phyloP scores from a whole-genome alignment of 495 filamentous ascomycete genomes.

The Annulohypoxylon nitens region DNA sequence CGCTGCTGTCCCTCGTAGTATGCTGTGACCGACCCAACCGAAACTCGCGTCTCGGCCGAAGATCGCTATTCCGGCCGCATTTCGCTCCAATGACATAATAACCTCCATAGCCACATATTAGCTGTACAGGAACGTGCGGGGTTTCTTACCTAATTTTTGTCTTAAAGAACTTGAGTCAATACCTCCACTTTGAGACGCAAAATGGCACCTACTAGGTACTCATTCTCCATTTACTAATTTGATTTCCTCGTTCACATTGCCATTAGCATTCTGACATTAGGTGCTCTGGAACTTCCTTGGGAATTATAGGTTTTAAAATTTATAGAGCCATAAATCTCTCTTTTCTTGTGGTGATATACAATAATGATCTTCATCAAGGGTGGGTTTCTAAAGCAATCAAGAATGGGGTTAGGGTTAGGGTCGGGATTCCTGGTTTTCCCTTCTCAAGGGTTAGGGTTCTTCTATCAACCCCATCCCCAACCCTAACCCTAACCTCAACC shows the following conservation, averaged over 20 bases:
- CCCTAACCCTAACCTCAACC: no score
- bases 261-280: no score
- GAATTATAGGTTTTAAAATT: no score
- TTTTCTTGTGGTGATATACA: no score
- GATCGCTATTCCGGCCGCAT: constrained; percentile 32
- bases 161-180: neutral
- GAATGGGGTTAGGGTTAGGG: neutral
- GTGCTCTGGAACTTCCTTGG: no score
- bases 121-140: neutral
- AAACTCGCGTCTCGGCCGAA: constrained; percentile 39
- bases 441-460: neutral
- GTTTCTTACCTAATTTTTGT: neutral
- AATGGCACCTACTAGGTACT: no score
- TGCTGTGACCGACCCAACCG: constrained; percentile 10
- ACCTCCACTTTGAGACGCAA: no score
- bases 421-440: neutral
- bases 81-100: constrained; percentile 22
- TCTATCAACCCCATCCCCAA: no score
- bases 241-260: no score
- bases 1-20: neutral
- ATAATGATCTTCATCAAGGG: no score
- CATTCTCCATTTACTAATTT: no score
- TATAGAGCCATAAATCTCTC: no score
- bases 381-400: neutral
- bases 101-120: neutral